These are phyloP conservation scores for Heliamphora exappendiculata DNA, from an alignment of 148 eudicot genomes.

Conservation along the genomic window DNA sequence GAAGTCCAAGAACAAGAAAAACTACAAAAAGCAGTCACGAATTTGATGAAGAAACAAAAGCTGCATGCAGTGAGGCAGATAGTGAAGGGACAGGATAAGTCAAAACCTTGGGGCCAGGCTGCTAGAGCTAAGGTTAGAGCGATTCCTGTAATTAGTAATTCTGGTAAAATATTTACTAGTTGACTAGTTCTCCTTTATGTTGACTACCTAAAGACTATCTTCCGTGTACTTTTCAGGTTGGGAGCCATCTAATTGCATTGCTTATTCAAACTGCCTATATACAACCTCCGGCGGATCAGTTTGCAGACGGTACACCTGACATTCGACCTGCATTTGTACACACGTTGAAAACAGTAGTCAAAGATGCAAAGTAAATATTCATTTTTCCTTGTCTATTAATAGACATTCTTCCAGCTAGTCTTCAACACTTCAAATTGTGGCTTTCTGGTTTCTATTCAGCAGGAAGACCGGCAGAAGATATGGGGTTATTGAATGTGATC, in stretches of 20 bases:
- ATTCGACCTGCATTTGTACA: slow-evolving; percentile 89
- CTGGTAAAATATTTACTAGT: no score
- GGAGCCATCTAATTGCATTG: slow-evolving; percentile 75
- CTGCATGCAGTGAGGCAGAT: slow-evolving; percentile 52
- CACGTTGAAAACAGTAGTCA: slow-evolving; percentile 37
- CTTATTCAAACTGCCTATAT: slow-evolving; percentile 74
- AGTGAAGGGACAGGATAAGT: slow-evolving; percentile 42
- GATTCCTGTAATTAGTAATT: not conserved
- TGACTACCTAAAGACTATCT: slow-evolving; percentile 5
- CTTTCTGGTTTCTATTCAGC: slow-evolving; percentile 18
- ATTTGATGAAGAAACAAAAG: slow-evolving; percentile 77
- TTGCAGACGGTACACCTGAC: slow-evolving; percentile 55
- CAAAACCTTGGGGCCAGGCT: slow-evolving; percentile 62
- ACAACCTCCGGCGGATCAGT: slow-evolving; percentile 66
- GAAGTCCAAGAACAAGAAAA: slow-evolving; percentile 37
- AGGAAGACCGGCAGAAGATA: slow-evolving; percentile 57
- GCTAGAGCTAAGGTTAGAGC: slow-evolving; percentile 78
- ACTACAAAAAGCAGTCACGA: slow-evolving; percentile 47
- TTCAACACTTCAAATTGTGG: slow-evolving; percentile 6
- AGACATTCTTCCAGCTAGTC: not conserved
- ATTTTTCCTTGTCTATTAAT: not conserved
- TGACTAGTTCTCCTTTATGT: not conserved
- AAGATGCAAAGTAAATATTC: slow-evolving; percentile 43
- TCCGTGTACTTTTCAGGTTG: slow-evolving; percentile 52
- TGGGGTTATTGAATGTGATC: slow-evolving; percentile 89